Base-by-base conservation (phyloP, 331 rosid genomes). In the Malus hybrid region DNA sequence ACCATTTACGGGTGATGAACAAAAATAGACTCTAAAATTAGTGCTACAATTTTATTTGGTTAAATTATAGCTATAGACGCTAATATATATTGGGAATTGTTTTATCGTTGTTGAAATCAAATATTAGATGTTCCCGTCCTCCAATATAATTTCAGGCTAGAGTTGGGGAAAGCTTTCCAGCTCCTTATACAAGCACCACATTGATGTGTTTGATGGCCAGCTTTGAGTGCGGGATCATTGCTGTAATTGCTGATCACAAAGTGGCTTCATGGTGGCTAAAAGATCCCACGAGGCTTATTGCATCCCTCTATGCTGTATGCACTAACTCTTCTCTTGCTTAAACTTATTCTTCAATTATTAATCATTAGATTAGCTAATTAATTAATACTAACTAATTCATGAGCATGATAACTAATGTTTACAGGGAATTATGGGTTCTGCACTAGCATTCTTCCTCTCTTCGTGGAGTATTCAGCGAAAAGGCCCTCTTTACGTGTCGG, bases 391-490 rank as follows among this genome's bases (percentile, higher is more conserved):
- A 72, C 18, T 60, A 36, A 36, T 36, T 36, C 29, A 22, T n/a
- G 12, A 72, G 5, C 54, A 56, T 6, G 9, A 44, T 27, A 8
- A 18, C 10, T 32, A 19, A 74, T 86, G 0, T 36, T 36, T 78
- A 19, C 85, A 91, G 97, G 97, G 97, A 71, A 13, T 90, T n/a
- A 20, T 91, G 67, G 88, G 93, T 54, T 88, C 97, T 14, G 97
- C 84, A 28, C 29, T 91, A 28, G 80, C 90, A 0, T 91, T 84
- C 83, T 76, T 84, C 75, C 70, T 93, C 14, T 82, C 90, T 13
- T 86, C 98, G 0, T 93, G 98, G 98, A 76, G 90, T 46, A 91
- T 93, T 20, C 97, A 85, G 72, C 85, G 83, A 44, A 91, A 86
- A 83, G 98, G 98, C 10, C 88, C 98, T 22, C 88, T 93, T 42